A percentile compares a stretch with the other conserved stretches of the same genome.
phyloP scores from a whole-genome alignment of 2,329 filamentous ascomycete species.

The Fusarium protoensiforme region DNA sequence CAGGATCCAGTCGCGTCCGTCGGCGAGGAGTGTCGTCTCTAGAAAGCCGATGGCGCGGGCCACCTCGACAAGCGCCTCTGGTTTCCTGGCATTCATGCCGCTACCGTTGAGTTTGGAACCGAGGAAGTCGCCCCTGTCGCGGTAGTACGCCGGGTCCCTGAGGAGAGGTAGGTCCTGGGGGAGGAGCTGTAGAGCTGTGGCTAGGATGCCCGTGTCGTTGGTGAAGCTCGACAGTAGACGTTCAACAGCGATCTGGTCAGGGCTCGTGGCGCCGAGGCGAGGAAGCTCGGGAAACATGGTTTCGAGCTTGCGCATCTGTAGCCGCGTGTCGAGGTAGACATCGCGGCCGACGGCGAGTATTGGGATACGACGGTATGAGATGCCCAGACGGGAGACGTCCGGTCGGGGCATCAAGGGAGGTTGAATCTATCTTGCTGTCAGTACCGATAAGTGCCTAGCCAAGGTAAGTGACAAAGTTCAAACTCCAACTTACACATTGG shows the following conservation, averaged over 20 bases:
- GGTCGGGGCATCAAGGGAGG: conserved; percentile 74
- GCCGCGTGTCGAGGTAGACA: conserved; percentile 75
- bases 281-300: conserved; percentile 59
- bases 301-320: conserved; percentile 75
- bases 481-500: conserved; percentile 70
- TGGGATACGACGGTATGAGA: conserved; percentile 77
- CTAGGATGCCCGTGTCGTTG: conserved; percentile 69
- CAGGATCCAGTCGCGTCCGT: conserved; percentile 75
- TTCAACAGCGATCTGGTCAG: conserved; percentile 59
- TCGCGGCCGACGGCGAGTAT: conserved; percentile 73
- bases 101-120: conserved; percentile 42
- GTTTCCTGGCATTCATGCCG: conserved; percentile 47
- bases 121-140: conserved; percentile 62
- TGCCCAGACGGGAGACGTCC: conserved; percentile 69
- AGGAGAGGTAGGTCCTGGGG: conserved; percentile 65
- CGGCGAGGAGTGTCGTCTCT: conserved; percentile 71
- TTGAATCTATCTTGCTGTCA: conserved; percentile 64
- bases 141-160: conserved; percentile 67
- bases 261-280: conserved; percentile 49
- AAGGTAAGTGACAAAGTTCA: background rate
- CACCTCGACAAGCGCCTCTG: conserved; percentile 68
- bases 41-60: conserved; percentile 65
- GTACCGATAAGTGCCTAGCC: background rate
- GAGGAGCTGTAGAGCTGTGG: conserved; percentile 63
- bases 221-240: conserved; percentile 67